Evolutionary conservation across 164 flowering plant genomes (phyloP).

Genomic region (Nymphaea thermarum): DNA sequence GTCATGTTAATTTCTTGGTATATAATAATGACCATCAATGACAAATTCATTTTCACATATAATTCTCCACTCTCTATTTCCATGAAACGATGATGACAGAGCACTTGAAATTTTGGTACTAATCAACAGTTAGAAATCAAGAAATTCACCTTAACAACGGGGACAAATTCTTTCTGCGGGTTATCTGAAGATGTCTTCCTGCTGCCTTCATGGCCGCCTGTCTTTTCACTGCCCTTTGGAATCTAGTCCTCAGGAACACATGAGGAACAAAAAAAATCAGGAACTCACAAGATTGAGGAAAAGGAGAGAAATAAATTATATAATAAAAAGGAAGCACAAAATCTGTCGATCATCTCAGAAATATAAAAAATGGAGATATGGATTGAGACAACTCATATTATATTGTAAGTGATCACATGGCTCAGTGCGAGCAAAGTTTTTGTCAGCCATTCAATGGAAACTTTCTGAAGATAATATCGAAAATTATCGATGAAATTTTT

Average conservation of each 20-base stretch:
- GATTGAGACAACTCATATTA: too few species aligned
- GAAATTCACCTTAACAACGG: not conserved
- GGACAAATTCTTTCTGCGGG: not conserved
- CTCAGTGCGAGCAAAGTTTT: not conserved
- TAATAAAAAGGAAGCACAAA: not conserved
- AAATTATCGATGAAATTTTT: too few species aligned
- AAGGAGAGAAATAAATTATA: not conserved
- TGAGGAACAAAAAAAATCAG: too few species aligned
- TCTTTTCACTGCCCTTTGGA: not conserved
- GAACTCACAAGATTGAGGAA: not conserved
- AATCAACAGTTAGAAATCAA: not conserved
- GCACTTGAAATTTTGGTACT: not conserved
- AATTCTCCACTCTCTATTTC: not conserved
- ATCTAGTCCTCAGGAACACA: not conserved
- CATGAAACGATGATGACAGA: not conserved
- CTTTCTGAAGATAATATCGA: not conserved
- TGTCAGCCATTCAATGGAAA: not conserved
- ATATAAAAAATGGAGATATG: not conserved
- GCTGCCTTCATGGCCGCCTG: not conserved
- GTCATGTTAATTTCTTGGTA: too few species aligned
- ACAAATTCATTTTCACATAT: not conserved
- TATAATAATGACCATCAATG: not conserved
- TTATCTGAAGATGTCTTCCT: not conserved
- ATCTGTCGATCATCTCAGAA: not conserved
- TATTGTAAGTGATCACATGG: not conserved